Evolutionary conservation across 768 basidiomycete genomes (phyloP).

Genomic region (Stropharia rugosoannulata): DNA sequence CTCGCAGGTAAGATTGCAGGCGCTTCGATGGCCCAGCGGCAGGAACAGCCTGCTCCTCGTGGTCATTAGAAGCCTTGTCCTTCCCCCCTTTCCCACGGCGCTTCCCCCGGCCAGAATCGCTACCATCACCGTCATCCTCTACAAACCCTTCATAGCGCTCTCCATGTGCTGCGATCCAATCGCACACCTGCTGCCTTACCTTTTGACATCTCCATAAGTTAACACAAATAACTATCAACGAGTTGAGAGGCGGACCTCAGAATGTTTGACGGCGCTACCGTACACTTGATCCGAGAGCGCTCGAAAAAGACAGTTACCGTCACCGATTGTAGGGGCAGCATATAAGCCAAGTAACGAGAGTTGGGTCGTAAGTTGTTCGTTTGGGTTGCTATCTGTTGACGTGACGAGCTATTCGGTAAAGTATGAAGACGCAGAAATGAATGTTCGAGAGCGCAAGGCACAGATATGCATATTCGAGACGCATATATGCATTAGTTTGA

Average conservation of each 20-base stretch:
- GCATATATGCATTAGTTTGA: no score
- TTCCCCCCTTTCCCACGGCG: conserved; percentile 68
- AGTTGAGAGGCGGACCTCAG: conserved; percentile 46
- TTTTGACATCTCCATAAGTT: conserved; percentile 11
- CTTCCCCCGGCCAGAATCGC: conserved; percentile 61
- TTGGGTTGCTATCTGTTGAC: conserved; percentile 38
- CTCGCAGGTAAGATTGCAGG: conserved; percentile 52
- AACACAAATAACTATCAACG: background rate
- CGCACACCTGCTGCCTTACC: conserved; percentile 75
- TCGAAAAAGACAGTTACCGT: conserved; percentile 94
- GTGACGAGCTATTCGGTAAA: conserved; percentile 46
- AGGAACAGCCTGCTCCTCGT: conserved; percentile 56
- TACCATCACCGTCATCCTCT: conserved; percentile 77
- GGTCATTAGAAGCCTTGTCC: conserved; percentile 33
- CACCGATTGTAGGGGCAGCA: conserved; percentile 82
- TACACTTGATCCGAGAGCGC: conserved; percentile 87
- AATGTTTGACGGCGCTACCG: conserved; percentile 70
- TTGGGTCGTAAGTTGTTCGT: conserved; percentile 64
- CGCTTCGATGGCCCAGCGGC: conserved; percentile 26
- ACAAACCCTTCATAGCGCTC: conserved; percentile 85
- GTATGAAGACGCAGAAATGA: no score
- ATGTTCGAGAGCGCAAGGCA: no score
- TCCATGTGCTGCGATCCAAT: conserved; percentile 72
- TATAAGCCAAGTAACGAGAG: conserved; percentile 80
- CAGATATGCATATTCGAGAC: no score